Base-by-base conservation (phyloP, 441 rosid species). In the Dalechampia spathulata region DNA sequence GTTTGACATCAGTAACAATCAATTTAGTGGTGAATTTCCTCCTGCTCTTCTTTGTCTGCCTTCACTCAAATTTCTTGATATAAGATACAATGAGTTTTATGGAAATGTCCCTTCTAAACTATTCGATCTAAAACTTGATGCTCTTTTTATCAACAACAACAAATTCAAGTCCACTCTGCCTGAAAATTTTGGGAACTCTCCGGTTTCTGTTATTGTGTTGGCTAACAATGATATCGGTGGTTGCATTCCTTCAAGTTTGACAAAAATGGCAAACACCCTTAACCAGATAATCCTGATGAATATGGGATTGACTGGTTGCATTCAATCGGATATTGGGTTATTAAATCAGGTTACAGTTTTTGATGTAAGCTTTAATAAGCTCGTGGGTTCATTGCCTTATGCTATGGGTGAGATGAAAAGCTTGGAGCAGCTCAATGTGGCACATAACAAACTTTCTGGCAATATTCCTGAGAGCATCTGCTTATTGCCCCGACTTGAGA, bases 381-480 rank as follows among this genome's bases (percentile, higher is more conserved):
- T 91, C 42, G 85, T 83, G 5, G 96, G 96, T 52, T 38, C 76
- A 2, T 64, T 90, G 60, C 95, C 92, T 9, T 75, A 71, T 54
- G 69, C 83, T 0, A 72, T 91, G 5, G 88, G 95, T 8, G 34
- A 72, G 36, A 82, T 90, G 92, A 77, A 75, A 84, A 71, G 57
- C 50, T 75, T 90, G 70, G 80, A 87, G 75, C 92, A 83, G 61
- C 71, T 87, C 12, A 91, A 91, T 49, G 75, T 90, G 27, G 95
- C 83, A 0, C 62, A 72, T 38, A 90, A 90, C 61, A 67, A 61
- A 53, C 53, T 87, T 1, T 83, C 83, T 34, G 95, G 89, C n/a
- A 25, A 67, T 1, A 82, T 87, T 45, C 90, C 93, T 0, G 63
- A 74, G 26, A 77, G 81, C 26, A 78, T 87, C 13, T 87, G 98